Base-by-base conservation (phyloP, 1,284 basidiomycete species). In the Cronartium ribicola region DNA sequence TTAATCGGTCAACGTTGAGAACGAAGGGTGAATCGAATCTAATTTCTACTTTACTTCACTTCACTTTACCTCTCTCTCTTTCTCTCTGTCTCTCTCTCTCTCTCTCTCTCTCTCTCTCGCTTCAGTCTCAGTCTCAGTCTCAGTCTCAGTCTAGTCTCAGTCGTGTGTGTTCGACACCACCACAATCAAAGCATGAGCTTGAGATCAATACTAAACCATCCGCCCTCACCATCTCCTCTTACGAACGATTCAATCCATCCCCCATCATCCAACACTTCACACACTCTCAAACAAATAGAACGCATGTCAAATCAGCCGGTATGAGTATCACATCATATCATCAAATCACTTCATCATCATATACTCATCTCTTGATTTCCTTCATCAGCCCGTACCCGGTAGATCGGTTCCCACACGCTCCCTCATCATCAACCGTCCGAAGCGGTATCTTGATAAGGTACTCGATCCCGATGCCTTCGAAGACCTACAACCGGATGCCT, bases 121-220 rank as follows among this genome's bases (percentile, higher is more conserved):
- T 29, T 29, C 29, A 2, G 29, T 29, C 29, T 29, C 29, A 29
- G 29, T 29, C 29, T 29, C 29, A 29, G 29, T 29, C 29, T 29
- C 29, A 29, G 29, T n/a, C n/a, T n/a, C n/a, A n/a, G n/a, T n/a
- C n/a, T n/a, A n/a, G n/a, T n/a, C 29, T 29, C 29, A 1, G 29
- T 29, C 29, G 29, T 29, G 29, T 29, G 29, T 29, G 1, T 29
- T 29, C 29, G 2, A 29, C 29, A 29, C 29, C 1, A 2, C 2
- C 29, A 29, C 29, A 29, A 29, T 29, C 29, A 29, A 29, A 63
- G 7, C 61, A 74, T 74, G 72, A 74, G 72, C 29, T 46, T 74
- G n/a, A 67, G 66, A 67, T 67, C 61, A 37, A 74, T 74, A 20
- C 65, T 74, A 51, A 74, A 74, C 60, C 40, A 67, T 62, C 72